Conservation (phyloP, 768 basidiomycete species). For the Boletus coccyginus region DNA sequence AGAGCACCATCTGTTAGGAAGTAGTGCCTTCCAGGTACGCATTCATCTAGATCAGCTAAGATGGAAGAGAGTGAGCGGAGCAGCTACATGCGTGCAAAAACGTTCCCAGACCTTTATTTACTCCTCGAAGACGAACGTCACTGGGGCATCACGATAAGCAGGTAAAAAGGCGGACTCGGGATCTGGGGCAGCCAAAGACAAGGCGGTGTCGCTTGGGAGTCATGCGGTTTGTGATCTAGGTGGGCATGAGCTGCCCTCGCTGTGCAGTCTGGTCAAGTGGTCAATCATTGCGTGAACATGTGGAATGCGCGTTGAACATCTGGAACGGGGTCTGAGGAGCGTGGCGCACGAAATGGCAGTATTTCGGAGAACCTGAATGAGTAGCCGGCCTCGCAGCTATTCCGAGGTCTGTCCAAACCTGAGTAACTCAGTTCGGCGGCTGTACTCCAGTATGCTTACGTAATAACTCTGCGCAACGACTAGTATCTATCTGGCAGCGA, state of each 20-base stretch:
- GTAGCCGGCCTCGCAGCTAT: slow-evolving; percentile 12
- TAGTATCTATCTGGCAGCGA: background rate
- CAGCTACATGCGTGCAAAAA: slow-evolving; percentile 3
- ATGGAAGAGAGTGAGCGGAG: background rate
- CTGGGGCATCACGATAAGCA: slow-evolving; percentile 3
- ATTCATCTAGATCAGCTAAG: background rate
- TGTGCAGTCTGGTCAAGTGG: slow-evolving; percentile 24
- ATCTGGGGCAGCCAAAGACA: slow-evolving; percentile 11
- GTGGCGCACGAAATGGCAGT: slow-evolving; percentile 19
- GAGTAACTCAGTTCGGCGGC: background rate
- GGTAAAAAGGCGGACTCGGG: slow-evolving; percentile 3
- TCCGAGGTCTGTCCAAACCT: background rate
- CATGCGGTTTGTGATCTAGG: slow-evolving; percentile 22
- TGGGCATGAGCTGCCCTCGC: slow-evolving; percentile 24
- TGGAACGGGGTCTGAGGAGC: slow-evolving; percentile 26
- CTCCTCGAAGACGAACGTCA: background rate
- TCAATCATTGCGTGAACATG: slow-evolving; percentile 31
- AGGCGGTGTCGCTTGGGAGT: slow-evolving; percentile 17
- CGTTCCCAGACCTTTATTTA: background rate
- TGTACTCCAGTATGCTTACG: slow-evolving; percentile 5
- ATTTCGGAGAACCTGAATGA: slow-evolving; percentile 13
- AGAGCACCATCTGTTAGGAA: slow-evolving; percentile 1
- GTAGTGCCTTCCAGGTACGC: background rate
- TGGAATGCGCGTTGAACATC: slow-evolving; percentile 32
- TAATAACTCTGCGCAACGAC: slow-evolving; percentile 2